Percentiles rank a stretch among this genome's conserved stretches.
Conservation (phyloP, 371 early-diverging fungal genomes). For the Lichtheimia hyalospora region DNA sequence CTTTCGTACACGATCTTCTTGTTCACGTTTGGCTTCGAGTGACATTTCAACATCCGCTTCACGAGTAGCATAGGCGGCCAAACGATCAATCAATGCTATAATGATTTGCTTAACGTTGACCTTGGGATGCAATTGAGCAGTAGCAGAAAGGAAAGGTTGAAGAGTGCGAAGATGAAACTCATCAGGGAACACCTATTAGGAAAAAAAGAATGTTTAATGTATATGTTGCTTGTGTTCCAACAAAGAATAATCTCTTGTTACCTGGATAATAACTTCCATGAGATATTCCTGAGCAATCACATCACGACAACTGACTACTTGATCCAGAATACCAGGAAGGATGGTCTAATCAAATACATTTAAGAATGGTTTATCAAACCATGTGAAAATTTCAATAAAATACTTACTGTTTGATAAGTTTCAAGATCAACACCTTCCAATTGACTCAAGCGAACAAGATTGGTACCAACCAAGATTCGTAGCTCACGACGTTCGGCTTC, state of each 20-base stretch:
- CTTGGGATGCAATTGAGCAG: conserved; percentile 84
- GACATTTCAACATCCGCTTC: conserved; percentile 27
- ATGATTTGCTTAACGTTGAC: conserved; percentile 95
- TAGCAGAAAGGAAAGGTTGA: conserved; percentile 84
- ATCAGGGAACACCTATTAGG: conserved; percentile 82
- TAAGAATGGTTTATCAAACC: no score
- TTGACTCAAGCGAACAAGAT: conserved; percentile 90
- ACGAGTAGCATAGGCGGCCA: conserved; percentile 46
- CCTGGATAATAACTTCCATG: conserved; percentile 97
- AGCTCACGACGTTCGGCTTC: conserved; percentile 95
- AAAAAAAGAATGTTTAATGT: neutral
- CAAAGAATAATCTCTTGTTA: conserved; percentile 19
- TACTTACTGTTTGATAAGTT: conserved; percentile 71
- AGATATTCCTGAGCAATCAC: conserved; percentile 98
- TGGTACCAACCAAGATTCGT: conserved; percentile 93
- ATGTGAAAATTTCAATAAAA: neutral
- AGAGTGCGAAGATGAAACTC: conserved; percentile 94
- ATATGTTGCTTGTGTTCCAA: neutral
- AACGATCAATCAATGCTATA: conserved; percentile 89
- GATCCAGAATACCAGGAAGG: conserved; percentile 90
- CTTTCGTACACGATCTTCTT: conserved; percentile 10
- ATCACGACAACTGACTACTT: conserved; percentile 94
- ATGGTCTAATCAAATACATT: conserved; percentile 48
- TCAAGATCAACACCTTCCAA: conserved; percentile 83
- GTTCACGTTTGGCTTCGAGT: conserved; percentile 9